Conservation (phyloP, 2,329 filamentous ascomycete genomes). For the Lachnellula occidentalis region DNA sequence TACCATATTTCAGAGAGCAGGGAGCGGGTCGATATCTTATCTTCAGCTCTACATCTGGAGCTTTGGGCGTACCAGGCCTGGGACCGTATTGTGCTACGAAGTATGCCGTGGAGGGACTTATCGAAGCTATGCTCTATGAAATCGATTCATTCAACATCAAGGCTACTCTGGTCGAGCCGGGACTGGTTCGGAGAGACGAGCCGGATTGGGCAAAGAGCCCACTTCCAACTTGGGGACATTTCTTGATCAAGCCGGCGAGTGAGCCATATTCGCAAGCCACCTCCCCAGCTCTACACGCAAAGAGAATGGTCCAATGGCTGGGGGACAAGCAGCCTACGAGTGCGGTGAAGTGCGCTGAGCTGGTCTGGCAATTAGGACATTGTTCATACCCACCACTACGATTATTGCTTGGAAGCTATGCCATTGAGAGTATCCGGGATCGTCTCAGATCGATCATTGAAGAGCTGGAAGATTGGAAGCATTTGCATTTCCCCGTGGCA, state of each 20-base stretch:
- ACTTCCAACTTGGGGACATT: constrained; percentile 83
- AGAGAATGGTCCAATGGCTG: constrained; percentile 90
- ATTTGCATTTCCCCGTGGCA: constrained; percentile 62
- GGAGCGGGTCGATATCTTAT: constrained; percentile 80
- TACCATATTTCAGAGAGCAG: constrained; percentile 81
- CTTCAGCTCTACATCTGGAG: constrained; percentile 87
- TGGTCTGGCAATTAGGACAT: constrained; percentile 92
- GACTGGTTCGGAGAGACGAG: constrained; percentile 82
- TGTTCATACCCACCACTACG: constrained; percentile 89
- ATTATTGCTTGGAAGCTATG: constrained; percentile 84
- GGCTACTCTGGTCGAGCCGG: constrained; percentile 87
- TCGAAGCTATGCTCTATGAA: constrained; percentile 96
- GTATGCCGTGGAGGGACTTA: constrained; percentile 90
- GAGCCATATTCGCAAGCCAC: constrained; percentile 73
- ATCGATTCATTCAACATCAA: constrained; percentile 89
- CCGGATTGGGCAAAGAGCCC: constrained; percentile 47
- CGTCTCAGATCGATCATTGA: constrained; percentile 85
- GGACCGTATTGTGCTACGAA: constrained; percentile 96
- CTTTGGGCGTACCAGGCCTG: constrained; percentile 86
- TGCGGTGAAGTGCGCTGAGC: constrained; percentile 84
- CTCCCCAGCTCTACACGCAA: constrained; percentile 81
- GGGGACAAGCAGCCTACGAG: constrained; percentile 89
- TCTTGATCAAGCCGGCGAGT: constrained; percentile 80
- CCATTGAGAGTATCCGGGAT: constrained; percentile 92
- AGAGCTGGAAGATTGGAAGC: constrained; percentile 91